phyloP scores from a whole-genome alignment of 169 alveolate species.

The Plasmodium gonderi region DNA sequence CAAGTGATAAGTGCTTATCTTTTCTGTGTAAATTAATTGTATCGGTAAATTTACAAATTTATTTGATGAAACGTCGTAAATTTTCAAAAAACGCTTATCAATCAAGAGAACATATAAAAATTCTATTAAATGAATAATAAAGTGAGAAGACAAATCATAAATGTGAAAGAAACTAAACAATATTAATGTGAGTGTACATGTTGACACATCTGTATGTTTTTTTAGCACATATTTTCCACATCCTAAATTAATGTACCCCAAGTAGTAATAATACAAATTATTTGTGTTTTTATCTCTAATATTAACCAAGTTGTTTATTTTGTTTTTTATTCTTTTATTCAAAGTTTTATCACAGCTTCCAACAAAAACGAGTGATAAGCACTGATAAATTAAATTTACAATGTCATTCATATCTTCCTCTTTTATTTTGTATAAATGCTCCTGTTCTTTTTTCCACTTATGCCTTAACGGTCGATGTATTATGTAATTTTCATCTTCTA shows the following conservation, averaged over 20 bases:
- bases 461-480: background rate
- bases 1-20: constrained; percentile 4
- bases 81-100: constrained; percentile 37
- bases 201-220: constrained; percentile 43
- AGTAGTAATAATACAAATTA: constrained; percentile 71
- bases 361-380: constrained; percentile 62
- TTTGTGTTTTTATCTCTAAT: constrained; percentile 46
- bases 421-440: constrained; percentile 29
- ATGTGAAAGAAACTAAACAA: constrained; percentile 58
- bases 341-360: constrained; percentile 65
- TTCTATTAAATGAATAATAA: constrained; percentile 58
- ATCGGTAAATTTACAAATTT: constrained; percentile 58
- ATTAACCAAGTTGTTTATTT: constrained; percentile 36
- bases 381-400: constrained; percentile 54
- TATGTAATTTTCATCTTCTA: constrained; percentile 3
- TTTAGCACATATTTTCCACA: constrained; percentile 65
- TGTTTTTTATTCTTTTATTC: constrained; percentile 66
- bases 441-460: background rate
- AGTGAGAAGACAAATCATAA: constrained; percentile 51
- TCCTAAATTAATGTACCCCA: constrained; percentile 75
- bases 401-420: constrained; percentile 62
- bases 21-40: constrained; percentile 55
- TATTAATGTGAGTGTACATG: constrained; percentile 48
- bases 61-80: constrained; percentile 24
- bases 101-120: constrained; percentile 52